Conservation (phyloP, 306 rosid genomes). For the Parietaria judaica region DNA sequence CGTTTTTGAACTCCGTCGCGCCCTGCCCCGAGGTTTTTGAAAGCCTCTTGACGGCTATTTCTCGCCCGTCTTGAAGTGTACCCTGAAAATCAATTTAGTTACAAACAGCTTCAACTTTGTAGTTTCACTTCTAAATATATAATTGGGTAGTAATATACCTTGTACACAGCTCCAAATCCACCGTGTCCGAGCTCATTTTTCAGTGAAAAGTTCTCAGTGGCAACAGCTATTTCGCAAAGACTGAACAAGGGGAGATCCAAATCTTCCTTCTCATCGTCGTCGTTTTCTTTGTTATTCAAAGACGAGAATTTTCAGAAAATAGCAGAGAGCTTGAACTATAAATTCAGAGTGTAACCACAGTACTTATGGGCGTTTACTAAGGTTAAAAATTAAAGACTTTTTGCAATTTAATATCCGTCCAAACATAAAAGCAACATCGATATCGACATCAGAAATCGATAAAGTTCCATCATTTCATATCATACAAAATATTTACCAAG, state of each 20-base stretch:
- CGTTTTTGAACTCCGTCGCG: slow-evolving; percentile 35
- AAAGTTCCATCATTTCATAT: no score
- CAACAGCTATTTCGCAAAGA: slow-evolving; percentile 24
- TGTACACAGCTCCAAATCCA: slow-evolving; percentile 46
- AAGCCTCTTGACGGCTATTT: slow-evolving; percentile 48
- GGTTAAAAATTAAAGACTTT: no score
- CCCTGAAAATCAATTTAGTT: slow-evolving; percentile 26
- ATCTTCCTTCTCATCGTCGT: slow-evolving; percentile 13
- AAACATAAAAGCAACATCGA: no score
- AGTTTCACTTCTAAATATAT: not conserved
- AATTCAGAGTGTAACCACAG: no score
- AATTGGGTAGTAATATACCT: slow-evolving; percentile 14
- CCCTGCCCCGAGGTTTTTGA: slow-evolving; percentile 40
- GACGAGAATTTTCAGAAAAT: not conserved
- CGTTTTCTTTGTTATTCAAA: not conserved
- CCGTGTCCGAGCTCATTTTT: slow-evolving; percentile 35
- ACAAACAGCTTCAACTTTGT: not conserved
- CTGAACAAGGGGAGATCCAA: slow-evolving; percentile 31
- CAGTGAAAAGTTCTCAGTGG: slow-evolving; percentile 30
- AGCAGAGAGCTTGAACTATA: not conserved
- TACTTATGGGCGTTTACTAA: no score
- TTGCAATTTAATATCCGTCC: no score
- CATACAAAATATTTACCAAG: no score
- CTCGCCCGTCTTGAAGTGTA: slow-evolving; percentile 31
- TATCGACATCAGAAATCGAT: no score